phyloP scores from a whole-genome alignment of 2,329 filamentous ascomycete genomes.

The Septoria petroselini region DNA sequence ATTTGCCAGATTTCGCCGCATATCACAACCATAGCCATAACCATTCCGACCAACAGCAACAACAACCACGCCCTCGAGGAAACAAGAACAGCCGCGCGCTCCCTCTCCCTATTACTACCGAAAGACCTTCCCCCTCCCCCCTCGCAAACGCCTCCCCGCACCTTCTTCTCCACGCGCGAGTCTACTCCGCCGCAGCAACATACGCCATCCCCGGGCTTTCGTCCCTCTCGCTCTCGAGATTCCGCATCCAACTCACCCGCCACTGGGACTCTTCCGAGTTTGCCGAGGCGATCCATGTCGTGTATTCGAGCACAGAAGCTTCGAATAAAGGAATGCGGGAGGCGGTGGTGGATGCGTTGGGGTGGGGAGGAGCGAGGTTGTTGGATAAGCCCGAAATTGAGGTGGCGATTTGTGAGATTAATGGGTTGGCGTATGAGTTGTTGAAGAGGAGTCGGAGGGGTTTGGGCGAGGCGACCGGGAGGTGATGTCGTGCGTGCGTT shows the following conservation, averaged over 20 bases:
- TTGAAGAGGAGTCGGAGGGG: slow-evolving; percentile 27
- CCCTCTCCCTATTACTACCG: too few relatives aligned
- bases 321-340: slow-evolving; percentile 36
- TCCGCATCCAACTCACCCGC: slow-evolving; percentile 27
- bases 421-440: slow-evolving; percentile 34
- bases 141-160: slow-evolving; percentile 25
- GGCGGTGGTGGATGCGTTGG: slow-evolving; percentile 30
- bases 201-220: slow-evolving; percentile 31
- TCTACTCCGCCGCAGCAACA: slow-evolving; percentile 30
- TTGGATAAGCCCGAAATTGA: slow-evolving; percentile 33
- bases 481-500: too few relatives aligned
- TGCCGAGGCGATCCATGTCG: slow-evolving; percentile 31
- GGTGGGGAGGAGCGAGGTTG: slow-evolving; percentile 27
- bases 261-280: slow-evolving; percentile 34
- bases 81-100: too few relatives aligned
- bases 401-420: slow-evolving; percentile 30
- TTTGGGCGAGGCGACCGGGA: slow-evolving; percentile 24
- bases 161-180: slow-evolving; percentile 27
- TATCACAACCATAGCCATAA: too few relatives aligned
- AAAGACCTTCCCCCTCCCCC: too few relatives aligned
- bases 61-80: too few relatives aligned
- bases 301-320: slow-evolving; percentile 32
- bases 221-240: slow-evolving; percentile 29
- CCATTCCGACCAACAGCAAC: too few relatives aligned
- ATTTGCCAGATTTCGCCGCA: slow-evolving; percentile 16